Evolutionary conservation across 2,329 filamentous ascomycete genomes (phyloP), one percentile per base, ranked within the genome.

Genomic region (Coniella vitis): DNA sequence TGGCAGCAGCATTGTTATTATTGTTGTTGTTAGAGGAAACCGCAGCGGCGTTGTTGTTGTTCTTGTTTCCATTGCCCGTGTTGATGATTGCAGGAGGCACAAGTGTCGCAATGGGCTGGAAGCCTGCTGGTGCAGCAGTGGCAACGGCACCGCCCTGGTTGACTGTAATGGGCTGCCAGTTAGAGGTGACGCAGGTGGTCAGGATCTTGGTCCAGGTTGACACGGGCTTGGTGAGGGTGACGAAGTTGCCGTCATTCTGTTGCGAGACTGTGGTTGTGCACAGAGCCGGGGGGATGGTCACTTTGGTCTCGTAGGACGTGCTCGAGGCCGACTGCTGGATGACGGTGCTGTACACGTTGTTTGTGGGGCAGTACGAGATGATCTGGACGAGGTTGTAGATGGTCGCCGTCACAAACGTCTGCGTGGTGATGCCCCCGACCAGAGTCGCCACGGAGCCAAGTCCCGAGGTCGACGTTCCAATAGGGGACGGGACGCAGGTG

Each of bases 171-270:
- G 35, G 31, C 22, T 5, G 12, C 5, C 31, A 35, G 16, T 16
- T 38, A 5, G 43, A 45, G 16, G 43, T 45, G 21, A 31, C 43
- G 8, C 21, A 20, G 16, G 44, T 46, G n/a, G 44, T 38, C 21
- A 46, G 35, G 2, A 46, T 34, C 22, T 46, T 8, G 4, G 47
- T 39, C 47, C 47, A 48, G 12, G 34, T 32, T 14, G 16, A 2
- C 8, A 32, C 16, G 25, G 47, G 38, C 17, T 13, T 4, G 10
- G 39, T 48, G 35, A 17, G 32, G 34, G 40, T 44, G 21, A 32
- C 22, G 12, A 34, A 3, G 22, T 7, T 17, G 12, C 47, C 47
- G n/a, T 35, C n/a, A 3, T 17, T 25, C 39, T 25, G 8, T 14
- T 35, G 32, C n/a, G 21, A 32, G n/a, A 34, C 7, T 14, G 4